Evolutionary conservation across 129 eudicot species (phyloP), one percentile per base, ranked within the genome.

Genomic region (Tagetes erecta): DNA sequence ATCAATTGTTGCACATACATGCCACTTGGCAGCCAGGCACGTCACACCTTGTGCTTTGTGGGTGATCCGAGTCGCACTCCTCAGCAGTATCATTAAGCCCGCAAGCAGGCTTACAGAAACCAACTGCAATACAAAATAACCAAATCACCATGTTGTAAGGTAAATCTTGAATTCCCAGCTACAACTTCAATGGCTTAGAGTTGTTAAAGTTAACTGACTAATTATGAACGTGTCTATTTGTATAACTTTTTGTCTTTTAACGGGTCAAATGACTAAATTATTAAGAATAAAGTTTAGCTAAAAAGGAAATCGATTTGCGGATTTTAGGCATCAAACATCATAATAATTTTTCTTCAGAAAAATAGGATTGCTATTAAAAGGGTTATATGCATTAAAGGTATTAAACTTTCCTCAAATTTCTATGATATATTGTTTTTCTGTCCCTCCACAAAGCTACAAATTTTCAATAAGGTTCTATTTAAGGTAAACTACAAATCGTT

Each of bases 11-110:
- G 95, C 91, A 74, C 92, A 88, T 6, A 81, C 97, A 44, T 91
- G 95, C 97, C 97, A 91, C 80, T 86, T 88, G 66, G 97, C 84
- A 45, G 97, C 94, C 2, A 91, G 87, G 84, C 83, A 73, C 7
- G 95, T 91, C 71, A 91, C 88, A 1, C 85, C 85, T 65, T 80
- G 95, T 35, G 95, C 97, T 70, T 86, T 91, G 77, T 91, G 97
- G 0, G 97, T 91, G 63, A 91, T 91, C 80, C 89, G 80, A 2
- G 95, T 81, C 11, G 97, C 97, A 65, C 97, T 91, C 71, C 95
- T 64, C 65, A 91, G 67, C 12, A 88, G 37, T 33, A 91, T 88
- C 89, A 86, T 13, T 2, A 91, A 75, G 76, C 97, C 97, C 2
- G 97, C 88, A 13, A 91, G 82, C 57, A 91, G 89, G 62, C 92